Conservation (phyloP, 1,284 basidiomycete genomes). For the Trametes polyzona region DNA sequence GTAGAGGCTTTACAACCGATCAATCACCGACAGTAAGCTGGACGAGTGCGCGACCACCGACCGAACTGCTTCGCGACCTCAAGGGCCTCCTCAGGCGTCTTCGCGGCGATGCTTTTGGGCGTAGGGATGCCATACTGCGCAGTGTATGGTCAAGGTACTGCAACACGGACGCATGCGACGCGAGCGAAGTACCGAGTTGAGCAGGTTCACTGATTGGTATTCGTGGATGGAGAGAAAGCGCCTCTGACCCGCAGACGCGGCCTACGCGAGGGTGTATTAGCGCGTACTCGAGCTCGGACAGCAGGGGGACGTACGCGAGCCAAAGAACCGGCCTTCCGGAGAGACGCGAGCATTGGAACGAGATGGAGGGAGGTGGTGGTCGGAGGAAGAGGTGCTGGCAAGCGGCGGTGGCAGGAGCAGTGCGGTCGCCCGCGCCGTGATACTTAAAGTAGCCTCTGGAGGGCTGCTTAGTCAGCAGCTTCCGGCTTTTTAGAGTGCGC, state of each 20-base stretch:
- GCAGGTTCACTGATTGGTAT: conserved; percentile 94
- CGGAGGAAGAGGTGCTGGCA: conserved; percentile 22
- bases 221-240: conserved; percentile 98
- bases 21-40: not conserved
- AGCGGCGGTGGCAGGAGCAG: not conserved
- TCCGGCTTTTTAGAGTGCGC: conserved; percentile 6
- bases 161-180: not conserved
- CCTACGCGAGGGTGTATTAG: conserved; percentile 40
- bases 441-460: too few relatives aligned
- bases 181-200: conserved; percentile 77
- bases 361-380: conserved; percentile 9
- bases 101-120: conserved; percentile 91
- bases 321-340: conserved; percentile 63
- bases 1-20: conserved; percentile 53
- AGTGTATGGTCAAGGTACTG: not conserved
- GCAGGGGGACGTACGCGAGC: conserved; percentile 54
- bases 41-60: conserved; percentile 35
- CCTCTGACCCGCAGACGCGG: conserved; percentile 79
- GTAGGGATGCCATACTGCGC: conserved; percentile 92
- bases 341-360: conserved; percentile 59
- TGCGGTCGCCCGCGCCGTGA: conserved; percentile 10
- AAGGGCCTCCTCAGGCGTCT: conserved; percentile 89
- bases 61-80: conserved; percentile 89
- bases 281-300: not conserved
- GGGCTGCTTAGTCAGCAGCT: conserved; percentile 30